phyloP scores from a whole-genome alignment of 441 rosid species.

The Jatropha multifida region DNA sequence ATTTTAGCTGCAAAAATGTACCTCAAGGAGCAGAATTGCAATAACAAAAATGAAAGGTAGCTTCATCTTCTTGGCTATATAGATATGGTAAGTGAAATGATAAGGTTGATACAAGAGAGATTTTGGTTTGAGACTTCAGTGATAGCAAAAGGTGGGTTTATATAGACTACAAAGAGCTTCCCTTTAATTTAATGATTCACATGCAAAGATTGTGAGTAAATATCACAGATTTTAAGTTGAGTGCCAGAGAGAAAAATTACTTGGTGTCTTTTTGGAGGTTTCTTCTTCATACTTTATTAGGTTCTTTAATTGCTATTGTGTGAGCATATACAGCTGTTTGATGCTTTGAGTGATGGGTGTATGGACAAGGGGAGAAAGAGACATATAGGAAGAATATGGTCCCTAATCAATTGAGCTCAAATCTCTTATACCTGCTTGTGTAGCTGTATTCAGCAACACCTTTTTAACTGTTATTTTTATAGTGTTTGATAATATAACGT shows the following conservation, averaged over 20 bases:
- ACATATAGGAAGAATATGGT: constrained; percentile 6
- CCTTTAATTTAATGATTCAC: constrained; percentile 16
- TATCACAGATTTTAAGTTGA: constrained; percentile 11
- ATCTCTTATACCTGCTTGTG: too few relatives aligned
- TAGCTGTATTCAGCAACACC: too few relatives aligned
- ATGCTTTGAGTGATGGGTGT: constrained; percentile 11
- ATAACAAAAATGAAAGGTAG: constrained; percentile 21
- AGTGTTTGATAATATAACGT: too few relatives aligned
- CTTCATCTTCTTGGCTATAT: constrained; percentile 25
- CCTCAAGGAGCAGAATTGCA: constrained; percentile 32
- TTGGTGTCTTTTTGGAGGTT: constrained; percentile 11
- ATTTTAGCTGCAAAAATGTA: constrained; percentile 1
- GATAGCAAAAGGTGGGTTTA: constrained; percentile 3
- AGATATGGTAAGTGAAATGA: not conserved
- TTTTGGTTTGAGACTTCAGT: not conserved
- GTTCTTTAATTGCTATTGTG: not conserved
- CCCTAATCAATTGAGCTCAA: not conserved
- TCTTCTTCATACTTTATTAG: not conserved
- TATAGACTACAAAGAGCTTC: not conserved
- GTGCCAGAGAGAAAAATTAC: constrained; percentile 10
- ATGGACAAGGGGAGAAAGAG: not conserved
- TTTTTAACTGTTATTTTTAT: too few relatives aligned
- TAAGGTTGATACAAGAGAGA: constrained; percentile 2
- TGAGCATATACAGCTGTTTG: constrained; percentile 24
- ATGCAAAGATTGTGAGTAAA: constrained; percentile 16